Evolutionary conservation across 2,329 filamentous ascomycete genomes (phyloP), one percentile per base, ranked within the genome.

Genomic region (Hypoxylon sp.): DNA sequence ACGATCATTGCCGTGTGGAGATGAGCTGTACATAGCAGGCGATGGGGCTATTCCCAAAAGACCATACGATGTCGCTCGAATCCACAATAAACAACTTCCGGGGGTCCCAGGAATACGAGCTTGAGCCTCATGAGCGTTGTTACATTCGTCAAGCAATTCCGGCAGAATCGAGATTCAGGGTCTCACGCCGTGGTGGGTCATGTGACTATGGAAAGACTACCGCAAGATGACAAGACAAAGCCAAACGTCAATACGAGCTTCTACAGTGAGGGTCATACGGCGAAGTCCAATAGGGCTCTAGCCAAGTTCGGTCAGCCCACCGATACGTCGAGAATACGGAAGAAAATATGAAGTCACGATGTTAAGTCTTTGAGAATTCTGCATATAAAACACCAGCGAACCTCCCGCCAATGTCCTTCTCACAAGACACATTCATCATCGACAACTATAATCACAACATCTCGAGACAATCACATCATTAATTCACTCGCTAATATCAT

Each of bases 201-300:
- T 71, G 69, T 71, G 69, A 71, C 65, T 42, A 57, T 69, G 59
- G 66, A 71, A 44, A 66, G 69, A 69, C 66, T 24, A 66, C 47
- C 54, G 51, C 58, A 54, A 70, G 68, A 70, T 52, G 37, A 44
- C 39, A 44, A 22, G 39, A 44, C 39, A 44, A 44, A 31, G 50
- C 54, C 39, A 11, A 37, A 46, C 51, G 48, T 54, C 62, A 71
- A 71, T 69, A 71, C 69, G 69, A 71, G 66, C 55, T 71, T 66
- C 55, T 26, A 59, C 62, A n/a, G 55, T 53, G 50, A 58, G 19
- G 58, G 47, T 54, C 48, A 60, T 57, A 57, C 48, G 65, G 51
- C 69, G 24, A 51, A 57, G 37, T 22, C 58, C 50, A 66, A 61
- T 63, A 14, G 53, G 33, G 17, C 39, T 19, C 46, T 61, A 66